Conservation (phyloP, 805 yeast genomes). For the Candida incommunis region DNA sequence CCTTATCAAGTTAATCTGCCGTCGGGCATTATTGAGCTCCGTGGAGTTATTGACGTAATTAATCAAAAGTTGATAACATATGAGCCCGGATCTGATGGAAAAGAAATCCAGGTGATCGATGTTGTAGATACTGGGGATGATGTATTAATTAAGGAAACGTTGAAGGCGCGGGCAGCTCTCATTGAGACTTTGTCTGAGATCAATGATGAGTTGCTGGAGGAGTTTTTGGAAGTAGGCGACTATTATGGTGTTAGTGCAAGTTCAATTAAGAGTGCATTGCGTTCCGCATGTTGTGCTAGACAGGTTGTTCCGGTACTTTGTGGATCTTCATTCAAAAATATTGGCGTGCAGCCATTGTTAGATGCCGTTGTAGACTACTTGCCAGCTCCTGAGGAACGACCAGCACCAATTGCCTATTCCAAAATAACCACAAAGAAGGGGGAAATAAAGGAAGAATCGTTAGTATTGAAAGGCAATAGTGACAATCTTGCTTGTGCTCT, state of each 20-base stretch:
- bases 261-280: constrained; percentile 44
- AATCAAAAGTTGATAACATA: constrained; percentile 41
- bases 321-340: constrained; percentile 84
- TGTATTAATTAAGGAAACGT: constrained; percentile 33
- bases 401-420: constrained; percentile 34
- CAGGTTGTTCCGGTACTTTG: constrained; percentile 68
- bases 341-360: constrained; percentile 88
- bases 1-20: constrained; percentile 43
- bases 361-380: constrained; percentile 68
- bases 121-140: constrained; percentile 13
- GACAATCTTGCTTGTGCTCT: constrained; percentile 58
- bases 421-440: constrained; percentile 13
- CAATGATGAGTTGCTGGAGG: constrained; percentile 65
- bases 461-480: constrained; percentile 12
- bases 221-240: constrained; percentile 57
- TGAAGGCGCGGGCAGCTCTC: constrained; percentile 52
- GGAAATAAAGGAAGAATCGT: constrained; percentile 11
- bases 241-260: constrained; percentile 46
- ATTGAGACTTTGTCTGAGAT: constrained; percentile 74
- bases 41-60: constrained; percentile 66
- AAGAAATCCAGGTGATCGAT: constrained; percentile 30
- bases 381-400: constrained; percentile 66
- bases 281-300: constrained; percentile 44
- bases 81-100: constrained; percentile 32
- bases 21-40: constrained; percentile 32